Evolutionary conservation across 345 rosid species (phyloP).

Genomic region (Nephelium lappaceum): DNA sequence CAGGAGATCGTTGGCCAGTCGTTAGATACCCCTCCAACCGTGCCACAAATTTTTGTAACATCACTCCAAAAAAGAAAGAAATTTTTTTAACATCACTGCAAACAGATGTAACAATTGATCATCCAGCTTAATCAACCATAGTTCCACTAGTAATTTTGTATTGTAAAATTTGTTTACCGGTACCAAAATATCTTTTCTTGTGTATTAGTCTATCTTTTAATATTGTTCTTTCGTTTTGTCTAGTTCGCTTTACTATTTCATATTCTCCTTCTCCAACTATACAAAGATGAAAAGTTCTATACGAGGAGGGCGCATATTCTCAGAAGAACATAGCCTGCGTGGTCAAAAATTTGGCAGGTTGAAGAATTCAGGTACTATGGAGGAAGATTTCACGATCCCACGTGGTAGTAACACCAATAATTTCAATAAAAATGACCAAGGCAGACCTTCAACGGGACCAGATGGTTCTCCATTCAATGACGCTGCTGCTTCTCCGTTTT

Average conservation of each 20-base stretch:
- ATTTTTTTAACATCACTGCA: background rate
- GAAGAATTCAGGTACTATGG: conserved; percentile 23
- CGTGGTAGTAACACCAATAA: background rate
- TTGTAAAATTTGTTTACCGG: background rate
- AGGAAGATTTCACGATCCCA: conserved; percentile 9
- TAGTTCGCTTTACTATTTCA: background rate
- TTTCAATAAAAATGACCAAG: background rate
- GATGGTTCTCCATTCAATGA: conserved; percentile 33
- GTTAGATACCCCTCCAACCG: background rate
- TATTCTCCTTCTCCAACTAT: background rate
- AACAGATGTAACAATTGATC: too few relatives aligned
- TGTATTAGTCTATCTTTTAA: background rate
- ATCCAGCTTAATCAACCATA: too few relatives aligned
- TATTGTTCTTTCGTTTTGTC: background rate
- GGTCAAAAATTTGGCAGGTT: conserved; percentile 40
- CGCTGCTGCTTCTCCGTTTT: conserved; percentile 37
- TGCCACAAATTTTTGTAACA: background rate
- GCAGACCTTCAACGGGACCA: background rate
- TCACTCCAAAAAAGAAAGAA: too few relatives aligned
- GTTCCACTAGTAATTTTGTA: background rate
- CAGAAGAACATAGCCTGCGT: conserved; percentile 30
- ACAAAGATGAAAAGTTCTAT: conserved; percentile 18
- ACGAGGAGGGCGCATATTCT: conserved; percentile 30
- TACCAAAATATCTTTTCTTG: background rate
- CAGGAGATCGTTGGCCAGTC: background rate